Percentiles rank a stretch among this genome's conserved stretches.
phyloP scores from a whole-genome alignment of 2,329 filamentous ascomycete species.

The Aspergillus cejpii region DNA sequence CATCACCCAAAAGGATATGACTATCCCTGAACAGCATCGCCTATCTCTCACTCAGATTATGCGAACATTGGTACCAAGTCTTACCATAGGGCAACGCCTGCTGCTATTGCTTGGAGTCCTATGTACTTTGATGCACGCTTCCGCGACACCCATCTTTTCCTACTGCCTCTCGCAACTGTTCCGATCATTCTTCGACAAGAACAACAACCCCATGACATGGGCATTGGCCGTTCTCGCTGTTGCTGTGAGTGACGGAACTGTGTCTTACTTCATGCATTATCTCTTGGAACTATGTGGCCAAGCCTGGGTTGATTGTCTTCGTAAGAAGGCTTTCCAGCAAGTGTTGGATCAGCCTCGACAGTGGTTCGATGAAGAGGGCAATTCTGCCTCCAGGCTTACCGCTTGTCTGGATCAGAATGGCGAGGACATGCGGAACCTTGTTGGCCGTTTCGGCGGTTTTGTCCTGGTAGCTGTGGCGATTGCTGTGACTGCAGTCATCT shows the following conservation, averaged over 20 bases:
- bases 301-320: slow-evolving; percentile 67
- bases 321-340: slow-evolving; percentile 59
- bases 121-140: slow-evolving; percentile 58
- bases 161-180: slow-evolving; percentile 69
- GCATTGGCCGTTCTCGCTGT: slow-evolving; percentile 63
- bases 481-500: slow-evolving; percentile 60
- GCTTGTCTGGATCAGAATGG: slow-evolving; percentile 72
- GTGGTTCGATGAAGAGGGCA: slow-evolving; percentile 69
- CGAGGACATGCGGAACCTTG: slow-evolving; percentile 78
- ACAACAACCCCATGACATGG: slow-evolving; percentile 54
- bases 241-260: slow-evolving; percentile 58
- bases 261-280: slow-evolving; percentile 62
- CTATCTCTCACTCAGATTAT: slow-evolving; percentile 51
- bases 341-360: slow-evolving; percentile 68
- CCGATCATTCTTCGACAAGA: slow-evolving; percentile 56
- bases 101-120: slow-evolving; percentile 56
- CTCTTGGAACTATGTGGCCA: slow-evolving; percentile 66
- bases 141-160: slow-evolving; percentile 66
- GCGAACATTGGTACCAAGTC: slow-evolving; percentile 61
- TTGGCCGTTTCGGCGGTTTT: slow-evolving; percentile 69
- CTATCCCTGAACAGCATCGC: not conserved
- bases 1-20: not conserved
- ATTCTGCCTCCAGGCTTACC: slow-evolving; percentile 58
- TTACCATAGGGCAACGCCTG: slow-evolving; percentile 48
- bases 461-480: slow-evolving; percentile 62